Base-by-base conservation (phyloP, 164 flowering plant genomes). In the Magnolia sinica region DNA sequence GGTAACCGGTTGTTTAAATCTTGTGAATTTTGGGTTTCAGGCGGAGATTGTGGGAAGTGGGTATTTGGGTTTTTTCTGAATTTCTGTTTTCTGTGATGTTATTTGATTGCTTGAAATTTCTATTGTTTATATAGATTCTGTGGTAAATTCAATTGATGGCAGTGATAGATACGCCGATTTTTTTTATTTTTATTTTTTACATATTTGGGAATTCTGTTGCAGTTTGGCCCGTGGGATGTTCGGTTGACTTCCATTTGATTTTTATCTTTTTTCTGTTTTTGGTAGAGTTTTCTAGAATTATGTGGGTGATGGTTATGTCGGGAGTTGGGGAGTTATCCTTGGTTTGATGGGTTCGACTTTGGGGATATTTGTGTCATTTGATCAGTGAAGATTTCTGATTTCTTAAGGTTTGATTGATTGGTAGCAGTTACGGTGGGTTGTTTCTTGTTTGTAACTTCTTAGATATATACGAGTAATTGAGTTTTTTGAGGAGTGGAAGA, bases 1-100 rank as follows among this genome's bases (percentile, higher is more conserved):
- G 89, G 90, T 84, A 66, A 67, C 78, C 74, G 51, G 24, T 63
- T 23, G 2, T 18, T 22, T 24, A 13, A 8, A 18, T 24, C 31
- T 37, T 61, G 18, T 74, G 52, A 70, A 5, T 69, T 72, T 71
- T 19, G 45, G 13, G 37, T n/a, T 73, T 51, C 76, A 18, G 45
- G 61, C 68, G 55, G 50, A 31, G 64, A 4, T 72, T 50, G 8
- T 72, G 50, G 67, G 27, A 61, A 14, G 4, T 68, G 31, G 37
- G 14, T 11, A 58, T 76, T 66, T 19, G 22, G 20, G 55, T 49
- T 72, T 63, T n/a, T 24, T 1, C 11, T 71, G 31, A 23, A 27
- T 24, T 24, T 64, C 22, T 8, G 49, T 64, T 64, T 65, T n/a
- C 11, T 13, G 0, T 73, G 45, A 20, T 7, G 49, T 8, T 7